These are phyloP conservation scores for Aegilops speltoides DNA, from an alignment of 176 grass and related monocot genomes.

Conservation along the genomic window DNA sequence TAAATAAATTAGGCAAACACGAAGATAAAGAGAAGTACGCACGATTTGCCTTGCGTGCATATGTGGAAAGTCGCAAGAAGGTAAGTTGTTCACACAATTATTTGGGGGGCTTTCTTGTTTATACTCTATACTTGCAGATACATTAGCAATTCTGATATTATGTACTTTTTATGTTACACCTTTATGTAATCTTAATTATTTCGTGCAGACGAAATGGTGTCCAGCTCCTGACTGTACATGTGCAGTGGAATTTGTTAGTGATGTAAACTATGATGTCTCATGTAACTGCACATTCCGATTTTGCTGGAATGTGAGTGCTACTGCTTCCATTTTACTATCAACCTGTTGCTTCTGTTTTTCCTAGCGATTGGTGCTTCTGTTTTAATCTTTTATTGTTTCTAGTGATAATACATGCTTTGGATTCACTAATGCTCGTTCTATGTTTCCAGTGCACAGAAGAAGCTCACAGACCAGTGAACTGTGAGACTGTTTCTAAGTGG, in stretches of 20 bases:
- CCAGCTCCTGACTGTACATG: constrained; percentile 86
- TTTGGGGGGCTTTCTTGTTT: constrained; percentile 18
- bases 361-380: background rate
- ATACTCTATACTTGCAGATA: background rate
- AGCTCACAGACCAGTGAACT: constrained; percentile 91
- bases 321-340: background rate
- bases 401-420: background rate
- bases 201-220: constrained; percentile 92
- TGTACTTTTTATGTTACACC: background rate
- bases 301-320: constrained; percentile 93
- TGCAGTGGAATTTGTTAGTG: constrained; percentile 78
- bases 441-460: constrained; percentile 88
- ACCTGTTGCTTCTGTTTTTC: background rate
- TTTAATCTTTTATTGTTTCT: background rate
- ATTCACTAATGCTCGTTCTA: constrained; percentile 5
- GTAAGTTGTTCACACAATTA: constrained; percentile 30
- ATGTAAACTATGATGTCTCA: constrained; percentile 66
- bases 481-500: constrained; percentile 81
- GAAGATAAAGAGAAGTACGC: constrained; percentile 70
- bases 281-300: constrained; percentile 74
- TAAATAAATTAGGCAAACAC: constrained; percentile 63
- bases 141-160: constrained; percentile 19
- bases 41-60: constrained; percentile 75
- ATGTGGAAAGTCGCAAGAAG: constrained; percentile 89
- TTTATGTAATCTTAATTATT: constrained; percentile 17